Base-by-base conservation (phyloP, 169 alveolate species). In the Cryptosporidium bovis region DNA sequence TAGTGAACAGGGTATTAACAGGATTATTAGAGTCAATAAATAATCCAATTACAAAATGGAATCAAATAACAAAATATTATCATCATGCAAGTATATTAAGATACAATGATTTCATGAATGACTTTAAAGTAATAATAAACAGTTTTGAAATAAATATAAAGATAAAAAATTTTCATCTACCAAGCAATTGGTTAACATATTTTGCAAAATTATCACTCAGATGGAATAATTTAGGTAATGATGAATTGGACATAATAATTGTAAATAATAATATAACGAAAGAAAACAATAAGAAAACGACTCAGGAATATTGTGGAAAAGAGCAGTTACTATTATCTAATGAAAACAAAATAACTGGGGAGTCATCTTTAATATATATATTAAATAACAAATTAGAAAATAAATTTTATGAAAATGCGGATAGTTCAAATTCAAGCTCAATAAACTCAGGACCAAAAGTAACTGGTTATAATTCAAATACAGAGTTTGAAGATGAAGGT, bases 81-180 rank as follows among this genome's bases (percentile, higher is more conserved):
- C 87, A 77, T 46, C 71, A 77, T 48, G 56, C 87, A 16, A 77
- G 87, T 48, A 77, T 77, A 36, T 77, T 77, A 62, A 77, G 87
- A 34, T 77, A 60, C 44, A 10, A 20, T 29, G 65, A 77, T 15
- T 77, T 77, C 33, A 24, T 77, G 7, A 77, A 62, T 36, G 77
- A 77, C 8, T 77, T 77, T 40, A 77, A 40, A 44, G 29, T 7
- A 5, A 77, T 77, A 58, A 34, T 62, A n/a, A 56, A 34, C 10
- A 34, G 60, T 46, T 62, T 77, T 77, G 87, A 77, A 53, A 40
- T 20, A 13, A 34, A 40, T 27, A n/a, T 77, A 60, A 77, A 40
- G 24, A 60, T 77, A 13, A 77, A 77, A 50, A 77, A 56, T 40
- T 56, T 77, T 33, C 87, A 77, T 46, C 36, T 77, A 44, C 87